Base-by-base conservation (phyloP, 2,329 filamentous ascomycete genomes). In the Teratosphaeria nubilosa region DNA sequence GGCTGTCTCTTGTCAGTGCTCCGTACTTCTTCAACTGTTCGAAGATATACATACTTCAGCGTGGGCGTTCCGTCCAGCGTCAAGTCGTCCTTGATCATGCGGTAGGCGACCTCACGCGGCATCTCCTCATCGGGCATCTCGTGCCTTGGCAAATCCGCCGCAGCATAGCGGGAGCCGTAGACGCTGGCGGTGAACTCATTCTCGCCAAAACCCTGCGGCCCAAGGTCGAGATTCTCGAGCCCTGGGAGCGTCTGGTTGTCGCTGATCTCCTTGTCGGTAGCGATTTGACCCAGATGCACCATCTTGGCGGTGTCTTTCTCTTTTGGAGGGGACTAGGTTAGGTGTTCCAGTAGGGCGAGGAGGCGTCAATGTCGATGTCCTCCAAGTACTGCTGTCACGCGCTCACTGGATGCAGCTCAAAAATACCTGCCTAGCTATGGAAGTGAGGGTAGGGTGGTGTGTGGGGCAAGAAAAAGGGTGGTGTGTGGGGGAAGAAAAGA, bases 11-110 rank as follows among this genome's bases (percentile, higher is more conserved):
- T 14, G 54, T 37, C 6, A 22, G 27, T 20, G 20, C 27, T 30
- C 48, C 27, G 14, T 20, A 13, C 14, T 34, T 6, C 20, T 55
- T 58, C 41, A 20, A 45, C 54, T 48, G 30, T 30, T 20, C 53
- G 45, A 24, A 50, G 45, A n/a, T 56, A 22, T 13, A 70, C 80
- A 65, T 76, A 88, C 86, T 87, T 90, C 63, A 95, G 81, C 80
- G 91, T 92, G 9, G 91, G 90, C 66, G 92, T 95, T 58, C 91
- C 91, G 71, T 97, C 92, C 56, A 96, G 79, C 63, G 88, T 94
- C 63, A 96, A 79, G 70, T 96, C 90, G 72, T 96, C 92, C 66
- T 90, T 92, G 80, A 96, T 96, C 88, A 96, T 88, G 54, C 91
- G 86, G 74, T 96, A 96, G n/a, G 92, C 92, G 56, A 96, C 83